Conservation (phyloP, 192 early-diverging fungal species). For the Backusella tarrabulga region DNA sequence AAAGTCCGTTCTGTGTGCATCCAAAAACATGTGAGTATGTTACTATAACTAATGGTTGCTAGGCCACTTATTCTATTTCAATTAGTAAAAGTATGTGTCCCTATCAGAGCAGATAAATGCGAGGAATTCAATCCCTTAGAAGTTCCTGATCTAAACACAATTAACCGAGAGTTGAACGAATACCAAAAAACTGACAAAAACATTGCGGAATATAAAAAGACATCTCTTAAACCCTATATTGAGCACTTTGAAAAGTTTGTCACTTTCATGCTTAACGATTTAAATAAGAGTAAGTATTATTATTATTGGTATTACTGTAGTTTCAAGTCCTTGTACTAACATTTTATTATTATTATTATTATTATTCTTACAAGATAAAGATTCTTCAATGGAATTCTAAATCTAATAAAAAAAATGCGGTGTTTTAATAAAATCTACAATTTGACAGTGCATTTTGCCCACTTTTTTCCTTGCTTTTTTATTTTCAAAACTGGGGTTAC, state of each 20-base stretch:
- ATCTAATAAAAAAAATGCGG: neutral
- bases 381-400: neutral
- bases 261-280: conserved; percentile 41
- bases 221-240: conserved; percentile 58
- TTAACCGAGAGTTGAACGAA: conserved; percentile 62
- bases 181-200: conserved; percentile 23
- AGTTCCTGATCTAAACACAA: conserved; percentile 69
- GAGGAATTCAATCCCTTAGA: conserved; percentile 81
- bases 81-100: conserved; percentile 88
- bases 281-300: neutral
- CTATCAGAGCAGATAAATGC: conserved; percentile 74
- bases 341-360: neutral
- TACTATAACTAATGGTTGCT: neutral
- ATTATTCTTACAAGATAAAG: neutral
- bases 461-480: neutral
- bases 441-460: neutral
- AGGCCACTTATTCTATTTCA: neutral
- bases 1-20: conserved; percentile 96
- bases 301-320: neutral
- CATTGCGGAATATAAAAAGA: conserved; percentile 53
- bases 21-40: conserved; percentile 80
- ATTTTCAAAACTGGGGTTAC: neutral
- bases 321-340: neutral
- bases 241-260: conserved; percentile 72
- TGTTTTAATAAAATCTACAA: neutral